Conservation (phyloP, 305 asterid genomes). For the Fraxinus ornus region DNA sequence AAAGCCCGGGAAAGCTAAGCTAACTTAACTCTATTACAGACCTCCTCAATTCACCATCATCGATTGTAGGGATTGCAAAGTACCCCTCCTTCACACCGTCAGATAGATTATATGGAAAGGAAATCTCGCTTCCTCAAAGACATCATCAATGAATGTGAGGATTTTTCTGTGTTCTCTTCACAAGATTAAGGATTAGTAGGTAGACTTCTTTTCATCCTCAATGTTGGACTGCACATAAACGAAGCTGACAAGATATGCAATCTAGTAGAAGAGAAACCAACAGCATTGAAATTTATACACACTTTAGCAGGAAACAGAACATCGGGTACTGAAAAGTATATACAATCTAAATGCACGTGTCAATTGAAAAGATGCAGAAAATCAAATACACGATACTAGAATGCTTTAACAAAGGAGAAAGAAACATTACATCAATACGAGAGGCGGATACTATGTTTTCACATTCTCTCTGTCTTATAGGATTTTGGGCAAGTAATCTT, state of each 20-base stretch:
- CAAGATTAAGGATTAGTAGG: slow-evolving; percentile 22
- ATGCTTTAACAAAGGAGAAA: not conserved
- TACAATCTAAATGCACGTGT: slow-evolving; percentile 33
- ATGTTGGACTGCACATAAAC: not conserved
- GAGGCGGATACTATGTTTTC: not conserved
- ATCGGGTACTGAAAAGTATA: slow-evolving; percentile 26
- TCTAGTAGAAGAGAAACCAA: not conserved
- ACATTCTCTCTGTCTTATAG: not conserved
- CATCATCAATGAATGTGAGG: slow-evolving; percentile 2
- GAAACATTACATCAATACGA: not conserved
- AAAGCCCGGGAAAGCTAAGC: slow-evolving; percentile 39
- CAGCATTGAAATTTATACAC: slow-evolving; percentile 20
- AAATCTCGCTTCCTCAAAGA: slow-evolving; percentile 18
- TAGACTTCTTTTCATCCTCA: slow-evolving; percentile 32
- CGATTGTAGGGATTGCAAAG: slow-evolving; percentile 45
- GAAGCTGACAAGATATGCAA: not conserved
- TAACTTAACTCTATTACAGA: slow-evolving; percentile 39
- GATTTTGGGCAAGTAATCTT: not conserved
- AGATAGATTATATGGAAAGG: slow-evolving; percentile 9
- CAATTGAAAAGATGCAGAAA: slow-evolving; percentile 6
- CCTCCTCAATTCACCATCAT: slow-evolving; percentile 42
- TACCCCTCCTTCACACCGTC: slow-evolving; percentile 54
- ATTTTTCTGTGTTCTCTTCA: slow-evolving; percentile 24
- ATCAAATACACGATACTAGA: not conserved
- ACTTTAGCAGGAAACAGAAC: slow-evolving; percentile 20